These are phyloP conservation scores for Irpex sp. DNA, from an alignment of 1,284 basidiomycete genomes.

Conservation along the genomic window DNA sequence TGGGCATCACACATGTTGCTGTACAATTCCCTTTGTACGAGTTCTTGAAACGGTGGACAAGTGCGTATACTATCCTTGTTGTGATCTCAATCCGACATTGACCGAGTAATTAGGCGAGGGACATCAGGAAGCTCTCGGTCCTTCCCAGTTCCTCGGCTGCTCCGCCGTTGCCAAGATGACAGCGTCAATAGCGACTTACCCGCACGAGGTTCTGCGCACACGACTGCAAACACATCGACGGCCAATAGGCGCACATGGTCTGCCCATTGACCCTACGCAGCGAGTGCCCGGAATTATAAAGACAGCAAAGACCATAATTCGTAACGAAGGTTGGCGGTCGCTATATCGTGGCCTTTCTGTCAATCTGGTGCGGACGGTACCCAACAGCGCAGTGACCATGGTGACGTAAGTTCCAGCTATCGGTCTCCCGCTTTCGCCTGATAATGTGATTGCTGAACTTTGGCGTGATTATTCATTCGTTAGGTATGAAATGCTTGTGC, in stretches of 20 bases:
- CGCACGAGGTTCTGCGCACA: conserved; percentile 93
- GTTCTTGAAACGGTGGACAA: conserved; percentile 77
- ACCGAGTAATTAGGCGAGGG: conserved; percentile 39
- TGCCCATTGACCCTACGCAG: conserved; percentile 33
- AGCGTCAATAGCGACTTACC: conserved; percentile 91
- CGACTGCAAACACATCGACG: conserved; percentile 82
- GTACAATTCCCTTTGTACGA: conserved; percentile 98
- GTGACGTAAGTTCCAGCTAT: conserved; percentile 70
- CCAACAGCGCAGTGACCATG: conserved; percentile 92
- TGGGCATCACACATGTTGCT: conserved; percentile 90
- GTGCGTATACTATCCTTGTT: conserved; percentile 45
- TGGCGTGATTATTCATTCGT: not conserved
- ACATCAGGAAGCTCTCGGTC: conserved; percentile 58
- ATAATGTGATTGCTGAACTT: not conserved
- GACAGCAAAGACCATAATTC: conserved; percentile 70
- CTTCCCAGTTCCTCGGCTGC: conserved; percentile 76
- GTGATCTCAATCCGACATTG: not conserved
- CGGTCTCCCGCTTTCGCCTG: not conserved
- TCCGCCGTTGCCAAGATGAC: conserved; percentile 92
- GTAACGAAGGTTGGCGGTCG: conserved; percentile 81
- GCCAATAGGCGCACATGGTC: conserved; percentile 41
- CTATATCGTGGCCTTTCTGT: conserved; percentile 89
- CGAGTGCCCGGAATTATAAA: conserved; percentile 56
- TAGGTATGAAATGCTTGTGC: conserved; percentile 69
- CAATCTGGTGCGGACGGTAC: conserved; percentile 89